Conservation (phyloP, 139 green algal species). For the Picochlorum costavermella region DNA sequence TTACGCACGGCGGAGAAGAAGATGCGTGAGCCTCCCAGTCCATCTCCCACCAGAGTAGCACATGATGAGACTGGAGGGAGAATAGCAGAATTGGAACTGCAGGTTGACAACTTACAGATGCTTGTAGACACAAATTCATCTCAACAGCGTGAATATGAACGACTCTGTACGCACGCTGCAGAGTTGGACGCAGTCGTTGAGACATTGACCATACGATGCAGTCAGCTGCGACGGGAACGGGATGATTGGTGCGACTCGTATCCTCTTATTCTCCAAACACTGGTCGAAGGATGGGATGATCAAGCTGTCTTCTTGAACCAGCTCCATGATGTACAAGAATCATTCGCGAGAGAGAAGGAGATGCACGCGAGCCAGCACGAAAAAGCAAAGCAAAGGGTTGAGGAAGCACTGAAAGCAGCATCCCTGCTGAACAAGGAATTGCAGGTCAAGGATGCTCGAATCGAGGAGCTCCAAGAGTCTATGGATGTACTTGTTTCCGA, state of each 20-base stretch:
- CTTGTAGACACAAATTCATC: too few relatives aligned
- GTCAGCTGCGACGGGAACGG: too few relatives aligned
- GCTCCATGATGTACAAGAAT: not conserved
- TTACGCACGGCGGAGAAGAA: conserved; percentile 19
- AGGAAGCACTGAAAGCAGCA: not conserved
- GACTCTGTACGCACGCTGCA: too few relatives aligned
- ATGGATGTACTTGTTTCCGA: conserved; percentile 32
- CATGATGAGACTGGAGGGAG: too few relatives aligned
- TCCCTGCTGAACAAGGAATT: not conserved
- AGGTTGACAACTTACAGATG: too few relatives aligned
- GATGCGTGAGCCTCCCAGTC: not conserved
- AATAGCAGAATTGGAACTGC: too few relatives aligned
- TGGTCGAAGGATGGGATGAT: not conserved
- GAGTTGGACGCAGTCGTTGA: too few relatives aligned
- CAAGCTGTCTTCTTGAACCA: not conserved
- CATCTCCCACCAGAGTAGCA: too few relatives aligned
- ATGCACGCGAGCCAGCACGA: not conserved
- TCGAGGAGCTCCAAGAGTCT: not conserved
- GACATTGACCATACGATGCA: too few relatives aligned
- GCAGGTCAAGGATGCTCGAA: not conserved
- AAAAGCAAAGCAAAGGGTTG: not conserved
- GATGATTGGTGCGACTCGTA: conserved; percentile 1
- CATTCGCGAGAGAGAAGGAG: not conserved
- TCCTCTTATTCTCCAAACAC: not conserved
- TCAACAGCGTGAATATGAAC: too few relatives aligned